Evolutionary conservation across 257 asterid species (phyloP), one percentile per base, ranked within the genome.

Genomic region (Datura wrightii): DNA sequence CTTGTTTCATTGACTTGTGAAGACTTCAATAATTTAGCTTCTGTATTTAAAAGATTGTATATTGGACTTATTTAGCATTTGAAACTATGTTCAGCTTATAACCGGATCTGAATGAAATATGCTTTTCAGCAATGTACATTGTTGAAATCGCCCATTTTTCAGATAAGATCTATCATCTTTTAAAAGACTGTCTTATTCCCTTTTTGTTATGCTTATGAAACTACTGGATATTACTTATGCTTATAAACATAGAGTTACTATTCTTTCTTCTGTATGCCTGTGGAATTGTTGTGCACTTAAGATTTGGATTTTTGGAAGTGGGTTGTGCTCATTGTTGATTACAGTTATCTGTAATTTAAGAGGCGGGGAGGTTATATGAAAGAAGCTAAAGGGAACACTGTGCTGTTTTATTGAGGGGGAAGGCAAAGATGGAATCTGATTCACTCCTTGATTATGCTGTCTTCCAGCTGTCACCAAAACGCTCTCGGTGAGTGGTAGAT

Each of bases 381-480:
- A 78, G 89, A 85, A 85, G 65, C 67, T 78, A n/a, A 82, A 79
- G 86, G 82, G 50, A 69, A 69, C 53, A 59, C 24, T 19, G 85
- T 31, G 86, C 18, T 82, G 84, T 85, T 80, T 56, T 67, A 65
- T 83, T 67, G 52, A 18, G 62, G 88, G 19, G 85, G 84, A 90
- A 86, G 84, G 78, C 90, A 58, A 53, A 86, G 86, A 91, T 96
- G 97, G 94, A 89, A 88, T 76, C 94, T 5, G 97, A 91, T 60
- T 83, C 90, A 3, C 93, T 91, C 86, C 94, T 96, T 59, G 99
- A 96, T 87, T 96, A 91, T 87, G 99, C 98, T 42, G 90, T 92
- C 31, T 93, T 96, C 90, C 99, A 92, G 92, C 92, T 96, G 66
- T 94, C 98, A 0, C 98, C 98, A 0, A 92, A 88, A 87, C 96